These are phyloP conservation scores for Pholiota adiposa DNA, from an alignment of 1,284 basidiomycete species.

Conservation along the genomic window DNA sequence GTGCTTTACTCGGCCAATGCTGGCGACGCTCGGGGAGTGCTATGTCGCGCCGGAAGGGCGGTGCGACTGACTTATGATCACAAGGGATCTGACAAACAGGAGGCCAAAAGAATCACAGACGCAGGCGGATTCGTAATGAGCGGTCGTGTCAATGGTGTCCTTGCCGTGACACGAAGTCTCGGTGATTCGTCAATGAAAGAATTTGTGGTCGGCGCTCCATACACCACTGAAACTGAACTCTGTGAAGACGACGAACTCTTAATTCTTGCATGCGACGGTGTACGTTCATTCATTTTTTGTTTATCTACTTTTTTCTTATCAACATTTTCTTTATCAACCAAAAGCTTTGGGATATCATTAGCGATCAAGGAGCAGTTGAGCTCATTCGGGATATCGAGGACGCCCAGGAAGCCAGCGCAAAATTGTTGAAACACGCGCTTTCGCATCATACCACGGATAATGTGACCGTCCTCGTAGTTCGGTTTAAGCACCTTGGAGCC, in stretches of 20 bases:
- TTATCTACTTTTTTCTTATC: constrained; percentile 2
- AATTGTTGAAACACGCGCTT: constrained; percentile 87
- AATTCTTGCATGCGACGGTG: constrained; percentile 97
- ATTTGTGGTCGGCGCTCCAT: constrained; percentile 97
- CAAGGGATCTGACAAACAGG: constrained; percentile 96
- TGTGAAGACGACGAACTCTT: constrained; percentile 93
- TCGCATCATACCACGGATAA: constrained; percentile 92
- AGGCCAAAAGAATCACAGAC: constrained; percentile 96
- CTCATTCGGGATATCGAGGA: constrained; percentile 78
- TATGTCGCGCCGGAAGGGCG: constrained; percentile 89
- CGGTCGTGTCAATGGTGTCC: constrained; percentile 95
- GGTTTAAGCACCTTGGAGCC: constrained; percentile 58
- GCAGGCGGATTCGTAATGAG: constrained; percentile 99
- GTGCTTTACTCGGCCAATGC: constrained; percentile 97
- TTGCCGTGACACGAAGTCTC: constrained; percentile 95
- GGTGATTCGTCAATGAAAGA: constrained; percentile 99
- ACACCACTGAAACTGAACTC: constrained; percentile 95
- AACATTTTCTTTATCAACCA: constrained; percentile 14
- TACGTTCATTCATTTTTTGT: constrained; percentile 57
- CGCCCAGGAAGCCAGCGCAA: constrained; percentile 82
- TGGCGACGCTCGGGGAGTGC: constrained; percentile 89
- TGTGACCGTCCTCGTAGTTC: constrained; percentile 79
- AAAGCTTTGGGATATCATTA: constrained; percentile 98
- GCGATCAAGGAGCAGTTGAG: constrained; percentile 92
- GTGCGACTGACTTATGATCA: constrained; percentile 98